Base-by-base conservation (phyloP, 1,284 basidiomycete genomes). In the Cryptococcus floricola region DNA sequence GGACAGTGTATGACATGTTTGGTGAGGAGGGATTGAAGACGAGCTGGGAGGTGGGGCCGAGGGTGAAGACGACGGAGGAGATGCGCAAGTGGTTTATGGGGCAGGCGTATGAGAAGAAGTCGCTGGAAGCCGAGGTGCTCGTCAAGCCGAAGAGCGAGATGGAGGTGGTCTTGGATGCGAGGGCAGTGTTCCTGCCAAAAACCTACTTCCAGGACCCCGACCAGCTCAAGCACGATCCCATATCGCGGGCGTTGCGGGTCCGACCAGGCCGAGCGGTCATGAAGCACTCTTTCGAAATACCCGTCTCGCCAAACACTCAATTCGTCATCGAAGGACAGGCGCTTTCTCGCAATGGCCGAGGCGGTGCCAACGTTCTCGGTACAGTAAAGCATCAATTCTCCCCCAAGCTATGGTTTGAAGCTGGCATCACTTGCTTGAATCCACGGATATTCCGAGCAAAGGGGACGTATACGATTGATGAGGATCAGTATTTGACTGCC, bases 1-100 rank as follows among this genome's bases (percentile, higher is more conserved):
- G 82, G 7, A 75, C 78, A 3, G 74, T 83, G 9, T 83, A 82
- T 60, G 81, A 83, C 61, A 62, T 80, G 47, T 78, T 81, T 50
- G 82, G 82, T 2, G 79, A 80, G 58, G 77, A 79, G 45, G 82
- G 81, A 0, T 62, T 83, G 42, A 74, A 77, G 56, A 78, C 79
- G 2, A 70, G 66, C 10, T 81, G 78, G 79, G 74, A 79, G 54
- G 67, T 81, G 7, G 77, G 78, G 28, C 72, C 72, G 39, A 72
- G 68, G 47, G 73, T 77, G 10, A 77, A 78, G 63, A 73, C 76
- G 2, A 68, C 75, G 1, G 73, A 71, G 19, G 79, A 81, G 72
- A 62, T 80, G 39, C 63, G 72, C 14, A 70, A 69, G 13, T 79
- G 80, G 59, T 80, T 79, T 48, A 74, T 78, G 58, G 64, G 72